Percentiles rank a stretch among this genome's conserved stretches.
These are phyloP conservation scores for Aspergillus indologenus DNA, from an alignment of 495 filamentous ascomycete genomes.

Conservation along the genomic window DNA sequence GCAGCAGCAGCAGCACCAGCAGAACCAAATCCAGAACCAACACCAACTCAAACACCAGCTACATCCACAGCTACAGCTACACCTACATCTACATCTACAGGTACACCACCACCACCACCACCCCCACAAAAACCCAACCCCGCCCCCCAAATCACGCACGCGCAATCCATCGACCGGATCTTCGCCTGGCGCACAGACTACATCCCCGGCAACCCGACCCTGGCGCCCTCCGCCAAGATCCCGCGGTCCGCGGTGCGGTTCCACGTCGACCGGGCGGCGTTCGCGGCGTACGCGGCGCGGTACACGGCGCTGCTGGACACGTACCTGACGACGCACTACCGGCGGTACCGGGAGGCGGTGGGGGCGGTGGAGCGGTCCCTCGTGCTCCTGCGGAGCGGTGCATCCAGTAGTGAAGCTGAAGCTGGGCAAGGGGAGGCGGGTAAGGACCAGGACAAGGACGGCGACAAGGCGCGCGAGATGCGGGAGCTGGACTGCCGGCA, in stretches of 20 bases:
- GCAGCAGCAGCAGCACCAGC: not conserved
- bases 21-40: too few relatives aligned
- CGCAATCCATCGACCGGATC: constrained; percentile 22
- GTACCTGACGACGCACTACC: constrained; percentile 14
- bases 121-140: too few relatives aligned
- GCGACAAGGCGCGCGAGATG: constrained; percentile 1
- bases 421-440: too few relatives aligned
- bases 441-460: too few relatives aligned
- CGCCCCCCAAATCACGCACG: constrained; percentile 6
- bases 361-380: not conserved
- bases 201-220: constrained; percentile 14
- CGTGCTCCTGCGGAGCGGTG: too few relatives aligned
- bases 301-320: constrained; percentile 10
- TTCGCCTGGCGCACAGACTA: constrained; percentile 19
- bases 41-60: not conserved
- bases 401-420: too few relatives aligned
- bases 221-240: constrained; percentile 22
- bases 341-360: constrained; percentile 13
- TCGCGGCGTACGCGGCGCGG: constrained; percentile 8
- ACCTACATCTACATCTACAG: too few relatives aligned
- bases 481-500: constrained; percentile 12
- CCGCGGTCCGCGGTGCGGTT: constrained; percentile 11
- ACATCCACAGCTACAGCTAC: not conserved
- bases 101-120: too few relatives aligned
- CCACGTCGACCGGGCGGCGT: constrained; percentile 12